Evolutionary conservation across 129 eudicot genomes (phyloP).

Genomic region (Apium graveolens): DNA sequence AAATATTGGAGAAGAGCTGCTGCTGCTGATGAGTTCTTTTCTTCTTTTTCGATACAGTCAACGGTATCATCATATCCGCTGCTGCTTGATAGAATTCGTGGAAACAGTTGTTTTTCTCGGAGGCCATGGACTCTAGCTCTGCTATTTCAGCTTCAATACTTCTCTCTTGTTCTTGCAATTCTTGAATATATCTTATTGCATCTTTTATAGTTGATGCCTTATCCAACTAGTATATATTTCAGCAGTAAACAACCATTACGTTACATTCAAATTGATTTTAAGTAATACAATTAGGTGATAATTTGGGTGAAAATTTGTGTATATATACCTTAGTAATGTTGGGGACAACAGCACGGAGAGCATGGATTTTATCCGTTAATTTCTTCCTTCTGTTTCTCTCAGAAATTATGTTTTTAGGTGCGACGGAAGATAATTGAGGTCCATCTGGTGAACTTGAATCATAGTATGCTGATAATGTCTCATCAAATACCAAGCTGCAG

Average conservation of each 20-base stretch:
- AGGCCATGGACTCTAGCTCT: neutral
- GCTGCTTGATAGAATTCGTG: neutral
- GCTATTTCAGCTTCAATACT: neutral
- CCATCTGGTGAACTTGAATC: neutral
- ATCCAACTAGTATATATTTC: neutral
- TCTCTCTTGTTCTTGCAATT: neutral
- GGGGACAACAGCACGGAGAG: constrained; percentile 2
- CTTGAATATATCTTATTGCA: constrained; percentile 1
- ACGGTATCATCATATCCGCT: neutral
- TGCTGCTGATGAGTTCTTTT: neutral
- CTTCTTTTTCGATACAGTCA: neutral
- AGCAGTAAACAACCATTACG: too few species aligned
- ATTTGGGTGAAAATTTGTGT: too few species aligned
- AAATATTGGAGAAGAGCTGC: neutral
- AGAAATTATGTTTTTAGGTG: neutral
- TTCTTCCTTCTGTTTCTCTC: neutral
- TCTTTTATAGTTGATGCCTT: neutral
- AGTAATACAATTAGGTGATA: too few species aligned
- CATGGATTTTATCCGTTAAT: neutral
- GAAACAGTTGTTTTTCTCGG: neutral
- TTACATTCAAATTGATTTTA: too few species aligned
- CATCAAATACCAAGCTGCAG: neutral
- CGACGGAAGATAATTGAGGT: neutral
- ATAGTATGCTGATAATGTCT: neutral
- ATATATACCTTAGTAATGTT: neutral